Evolutionary conservation across 257 asterid species (phyloP).

Genomic region (Solanum microdontum): DNA sequence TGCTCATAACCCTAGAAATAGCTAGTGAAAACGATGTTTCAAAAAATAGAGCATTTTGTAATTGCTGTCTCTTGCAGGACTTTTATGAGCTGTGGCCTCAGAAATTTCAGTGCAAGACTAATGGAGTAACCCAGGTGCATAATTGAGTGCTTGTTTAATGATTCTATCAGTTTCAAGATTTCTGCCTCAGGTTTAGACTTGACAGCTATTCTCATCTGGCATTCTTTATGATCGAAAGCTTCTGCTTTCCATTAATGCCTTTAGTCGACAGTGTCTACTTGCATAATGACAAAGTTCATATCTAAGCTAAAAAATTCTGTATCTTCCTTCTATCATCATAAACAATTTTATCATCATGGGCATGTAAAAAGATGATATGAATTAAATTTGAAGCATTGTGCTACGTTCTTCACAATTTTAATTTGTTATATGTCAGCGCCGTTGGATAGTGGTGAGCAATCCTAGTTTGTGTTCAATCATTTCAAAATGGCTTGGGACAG

Average conservation of each 20-base stretch:
- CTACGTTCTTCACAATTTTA: neutral
- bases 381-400: neutral
- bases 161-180: neutral
- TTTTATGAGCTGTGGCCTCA: conserved; percentile 38
- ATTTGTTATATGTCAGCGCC: conserved; percentile 21
- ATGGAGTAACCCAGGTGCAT: conserved; percentile 44
- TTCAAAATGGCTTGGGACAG: conserved; percentile 49
- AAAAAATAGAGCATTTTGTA: neutral
- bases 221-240: neutral
- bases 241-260: neutral
- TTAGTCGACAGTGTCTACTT: neutral
- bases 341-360: neutral
- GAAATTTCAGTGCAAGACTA: conserved; percentile 38
- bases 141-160: neutral
- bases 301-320: neutral
- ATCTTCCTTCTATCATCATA: neutral
- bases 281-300: neutral
- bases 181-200: neutral
- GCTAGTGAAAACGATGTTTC: neutral
- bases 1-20: neutral
- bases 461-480: conserved; percentile 36
- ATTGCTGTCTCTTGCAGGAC: conserved; percentile 18
- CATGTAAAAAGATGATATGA: neutral
- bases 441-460: conserved; percentile 55
- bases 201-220: neutral